A percentile compares a stretch with the other conserved stretches of the same genome.
Conservation (phyloP, 2,329 filamentous ascomycete species). For the Nigrospora osmanthi region DNA sequence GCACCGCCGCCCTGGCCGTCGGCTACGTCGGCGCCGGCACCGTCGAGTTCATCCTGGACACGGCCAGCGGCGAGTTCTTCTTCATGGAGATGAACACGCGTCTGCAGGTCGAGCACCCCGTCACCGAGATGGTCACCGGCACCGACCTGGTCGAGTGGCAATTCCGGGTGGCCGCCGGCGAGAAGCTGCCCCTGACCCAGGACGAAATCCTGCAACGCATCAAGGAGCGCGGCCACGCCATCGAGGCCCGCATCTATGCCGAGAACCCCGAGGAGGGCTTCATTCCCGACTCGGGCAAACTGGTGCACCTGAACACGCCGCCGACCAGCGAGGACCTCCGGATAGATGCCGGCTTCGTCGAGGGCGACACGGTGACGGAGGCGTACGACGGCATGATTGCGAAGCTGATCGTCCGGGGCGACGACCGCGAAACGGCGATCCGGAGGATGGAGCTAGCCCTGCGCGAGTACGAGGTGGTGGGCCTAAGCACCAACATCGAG, state of each 20-base stretch:
- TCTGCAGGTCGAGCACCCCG: constrained; percentile 93
- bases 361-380: constrained; percentile 86
- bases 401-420: constrained; percentile 86
- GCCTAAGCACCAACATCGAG: constrained; percentile 90
- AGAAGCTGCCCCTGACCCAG: constrained; percentile 48
- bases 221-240: constrained; percentile 69
- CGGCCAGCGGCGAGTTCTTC: constrained; percentile 72
- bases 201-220: constrained; percentile 68
- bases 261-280: constrained; percentile 91
- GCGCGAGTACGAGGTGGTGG: constrained; percentile 85
- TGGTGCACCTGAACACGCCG: constrained; percentile 77
- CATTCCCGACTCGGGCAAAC: constrained; percentile 83
- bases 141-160: constrained; percentile 90
- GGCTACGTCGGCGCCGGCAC: constrained; percentile 87
- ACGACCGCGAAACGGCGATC: constrained; percentile 71
- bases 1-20: constrained; percentile 63
- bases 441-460: constrained; percentile 75
- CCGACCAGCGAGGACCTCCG: constrained; percentile 63
- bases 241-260: constrained; percentile 94
- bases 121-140: constrained; percentile 65
- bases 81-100: constrained; percentile 82
- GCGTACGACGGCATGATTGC: constrained; percentile 99
- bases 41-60: constrained; percentile 85
- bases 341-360: constrained; percentile 87
- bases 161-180: constrained; percentile 62